Conservation (phyloP, 1,139 yeast species). For the Candida frijolesensis region DNA sequence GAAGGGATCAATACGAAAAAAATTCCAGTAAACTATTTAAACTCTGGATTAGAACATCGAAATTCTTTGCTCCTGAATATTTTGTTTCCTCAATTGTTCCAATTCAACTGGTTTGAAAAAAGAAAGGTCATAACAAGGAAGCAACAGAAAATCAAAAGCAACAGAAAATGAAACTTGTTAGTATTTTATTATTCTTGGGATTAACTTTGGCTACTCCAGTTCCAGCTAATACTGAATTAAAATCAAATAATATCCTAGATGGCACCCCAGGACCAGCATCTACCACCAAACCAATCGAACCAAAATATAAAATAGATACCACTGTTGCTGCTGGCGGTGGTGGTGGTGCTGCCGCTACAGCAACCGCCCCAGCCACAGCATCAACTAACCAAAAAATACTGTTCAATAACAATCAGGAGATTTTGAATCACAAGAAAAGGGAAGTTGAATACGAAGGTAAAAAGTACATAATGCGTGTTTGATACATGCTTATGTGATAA, state of each 20-base stretch:
- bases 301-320: constrained; percentile 6
- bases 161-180: neutral
- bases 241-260: constrained; percentile 16
- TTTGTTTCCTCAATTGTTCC: neutral
- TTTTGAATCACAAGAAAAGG: constrained; percentile 9
- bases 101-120: neutral
- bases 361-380: constrained; percentile 2
- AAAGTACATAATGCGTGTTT: constrained; percentile 4
- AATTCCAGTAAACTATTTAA: neutral
- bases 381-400: constrained; percentile 7
- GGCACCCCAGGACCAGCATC: constrained; percentile 10
- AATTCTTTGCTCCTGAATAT: neutral
- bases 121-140: neutral
- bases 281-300: constrained; percentile 23
- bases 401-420: constrained; percentile 20
- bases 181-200: constrained; percentile 2
- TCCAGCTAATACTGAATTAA: constrained; percentile 27
- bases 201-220: constrained; percentile 22
- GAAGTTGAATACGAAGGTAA: constrained; percentile 5
- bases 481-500: neutral
- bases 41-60: neutral
- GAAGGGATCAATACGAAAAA: neutral
- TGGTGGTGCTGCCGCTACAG: no score
- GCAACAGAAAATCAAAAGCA: neutral
- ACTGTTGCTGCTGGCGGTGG: neutral